Conservation (phyloP, 768 basidiomycete species). For the Podaxis sp. region DNA sequence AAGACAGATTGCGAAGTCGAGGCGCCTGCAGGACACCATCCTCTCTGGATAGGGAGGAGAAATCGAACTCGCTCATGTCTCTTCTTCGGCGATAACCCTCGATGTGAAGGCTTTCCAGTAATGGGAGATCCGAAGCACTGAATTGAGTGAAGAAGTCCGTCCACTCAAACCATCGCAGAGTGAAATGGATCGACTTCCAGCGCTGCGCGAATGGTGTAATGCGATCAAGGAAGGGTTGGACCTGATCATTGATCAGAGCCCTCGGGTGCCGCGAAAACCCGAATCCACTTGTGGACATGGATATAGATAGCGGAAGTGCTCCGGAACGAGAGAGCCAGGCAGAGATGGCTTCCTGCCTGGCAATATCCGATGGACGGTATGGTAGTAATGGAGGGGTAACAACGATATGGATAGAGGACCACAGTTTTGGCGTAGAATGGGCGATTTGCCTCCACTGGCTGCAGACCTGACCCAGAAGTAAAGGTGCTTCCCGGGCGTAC, state of each 20-base stretch:
- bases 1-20: not conserved
- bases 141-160: not conserved
- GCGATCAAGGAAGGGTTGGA: constrained; percentile 4
- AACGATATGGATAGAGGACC: constrained; percentile 15
- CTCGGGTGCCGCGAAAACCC: not conserved
- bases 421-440: constrained; percentile 16
- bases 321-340: constrained; percentile 12
- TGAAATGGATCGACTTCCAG: constrained; percentile 6
- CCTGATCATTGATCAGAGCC: not conserved
- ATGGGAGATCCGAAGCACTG: not conserved
- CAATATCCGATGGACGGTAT: not conserved
- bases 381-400: not conserved
- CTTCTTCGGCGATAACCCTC: not conserved
- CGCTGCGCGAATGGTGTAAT: not conserved
- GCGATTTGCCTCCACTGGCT: constrained; percentile 17
- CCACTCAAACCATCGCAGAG: not conserved
- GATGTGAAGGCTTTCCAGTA: constrained; percentile 1
- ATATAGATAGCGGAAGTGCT: constrained; percentile 9
- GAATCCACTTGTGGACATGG: not conserved
- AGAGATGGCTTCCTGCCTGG: not conserved
- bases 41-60: not conserved
- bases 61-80: not conserved
- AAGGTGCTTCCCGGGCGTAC: constrained; percentile 8
- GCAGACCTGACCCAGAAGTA: constrained; percentile 17
- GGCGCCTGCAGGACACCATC: constrained; percentile 3